Evolutionary conservation across 1,139 yeast genomes (phyloP).

Genomic region (Pichia sp.): DNA sequence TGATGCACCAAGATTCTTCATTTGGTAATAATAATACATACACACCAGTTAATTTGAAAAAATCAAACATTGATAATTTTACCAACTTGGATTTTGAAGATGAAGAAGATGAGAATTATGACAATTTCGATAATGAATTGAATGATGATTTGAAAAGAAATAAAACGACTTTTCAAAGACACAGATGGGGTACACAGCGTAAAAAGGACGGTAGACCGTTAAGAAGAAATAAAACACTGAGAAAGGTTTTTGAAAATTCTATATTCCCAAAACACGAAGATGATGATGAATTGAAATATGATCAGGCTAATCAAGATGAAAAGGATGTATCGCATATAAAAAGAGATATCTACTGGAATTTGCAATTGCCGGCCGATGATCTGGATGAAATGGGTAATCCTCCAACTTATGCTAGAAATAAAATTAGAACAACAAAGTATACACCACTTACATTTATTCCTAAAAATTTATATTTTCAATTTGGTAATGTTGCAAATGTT

Average conservation of each 20-base stretch:
- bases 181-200: conserved; percentile 89
- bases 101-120: conserved; percentile 17
- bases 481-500: conserved; percentile 81
- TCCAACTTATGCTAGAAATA: conserved; percentile 64
- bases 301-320: conserved; percentile 31
- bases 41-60: conserved; percentile 7
- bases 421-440: conserved; percentile 92
- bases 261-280: conserved; percentile 7
- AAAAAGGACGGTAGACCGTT: conserved; percentile 57
- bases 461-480: conserved; percentile 72
- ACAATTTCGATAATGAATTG: conserved; percentile 16
- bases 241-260: conserved; percentile 16
- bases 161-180: conserved; percentile 50
- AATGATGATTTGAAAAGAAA: conserved; percentile 17
- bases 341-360: conserved; percentile 61
- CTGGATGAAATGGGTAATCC: conserved; percentile 52
- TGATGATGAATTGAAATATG: conserved; percentile 16
- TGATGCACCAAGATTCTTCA: conserved; percentile 15
- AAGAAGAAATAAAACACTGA: conserved; percentile 42
- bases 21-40: conserved; percentile 1
- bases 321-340: conserved; percentile 38
- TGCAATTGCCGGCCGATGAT: conserved; percentile 57
- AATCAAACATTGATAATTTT: conserved; percentile 6
- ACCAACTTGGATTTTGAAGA: conserved; percentile 1
- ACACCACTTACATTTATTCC: conserved; percentile 88